Conservation (phyloP, 129 eudicot genomes). For the Flaveria linearis region DNA sequence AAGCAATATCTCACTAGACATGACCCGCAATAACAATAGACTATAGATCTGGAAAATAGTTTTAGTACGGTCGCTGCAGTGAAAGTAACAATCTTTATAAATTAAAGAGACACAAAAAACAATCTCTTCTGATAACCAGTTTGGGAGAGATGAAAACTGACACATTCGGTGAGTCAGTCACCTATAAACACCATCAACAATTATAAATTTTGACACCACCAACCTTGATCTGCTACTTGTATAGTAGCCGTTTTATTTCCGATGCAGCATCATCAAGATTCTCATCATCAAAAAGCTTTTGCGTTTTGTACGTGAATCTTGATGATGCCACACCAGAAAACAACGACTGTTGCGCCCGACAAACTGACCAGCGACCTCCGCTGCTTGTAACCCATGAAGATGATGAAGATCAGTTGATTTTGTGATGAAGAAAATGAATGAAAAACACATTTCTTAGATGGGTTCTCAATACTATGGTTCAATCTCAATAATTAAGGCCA, state of each 20-base stretch:
- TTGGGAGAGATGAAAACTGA: slow-evolving; percentile 37
- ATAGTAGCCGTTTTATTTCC: slow-evolving; percentile 51
- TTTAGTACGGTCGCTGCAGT: slow-evolving; percentile 14
- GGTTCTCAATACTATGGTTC: slow-evolving; percentile 8
- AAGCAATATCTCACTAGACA: too few species aligned
- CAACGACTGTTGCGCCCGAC: slow-evolving; percentile 32
- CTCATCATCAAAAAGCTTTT: slow-evolving; percentile 46
- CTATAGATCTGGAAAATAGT: slow-evolving; percentile 25
- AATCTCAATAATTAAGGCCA: slow-evolving; percentile 36
- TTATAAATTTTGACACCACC: slow-evolving; percentile 5
- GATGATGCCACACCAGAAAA: slow-evolving; percentile 70
- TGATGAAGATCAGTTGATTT: slow-evolving; percentile 20
- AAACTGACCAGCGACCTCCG: too few species aligned
- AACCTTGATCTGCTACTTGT: slow-evolving; percentile 16
- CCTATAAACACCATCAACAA: slow-evolving; percentile 19
- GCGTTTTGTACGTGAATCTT: slow-evolving; percentile 70
- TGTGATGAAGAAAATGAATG: slow-evolving; percentile 13
- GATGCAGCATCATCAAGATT: slow-evolving; percentile 96
- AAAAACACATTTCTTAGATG: neutral
- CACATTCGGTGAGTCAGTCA: slow-evolving; percentile 28
- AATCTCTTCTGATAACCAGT: slow-evolving; percentile 39
- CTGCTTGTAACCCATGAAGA: slow-evolving; percentile 3
- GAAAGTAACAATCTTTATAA: slow-evolving; percentile 35
- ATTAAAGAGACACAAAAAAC: slow-evolving; percentile 39
- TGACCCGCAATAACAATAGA: neutral